phyloP scores from a whole-genome alignment of 306 rosid genomes.

The Acacia melanoxylon region DNA sequence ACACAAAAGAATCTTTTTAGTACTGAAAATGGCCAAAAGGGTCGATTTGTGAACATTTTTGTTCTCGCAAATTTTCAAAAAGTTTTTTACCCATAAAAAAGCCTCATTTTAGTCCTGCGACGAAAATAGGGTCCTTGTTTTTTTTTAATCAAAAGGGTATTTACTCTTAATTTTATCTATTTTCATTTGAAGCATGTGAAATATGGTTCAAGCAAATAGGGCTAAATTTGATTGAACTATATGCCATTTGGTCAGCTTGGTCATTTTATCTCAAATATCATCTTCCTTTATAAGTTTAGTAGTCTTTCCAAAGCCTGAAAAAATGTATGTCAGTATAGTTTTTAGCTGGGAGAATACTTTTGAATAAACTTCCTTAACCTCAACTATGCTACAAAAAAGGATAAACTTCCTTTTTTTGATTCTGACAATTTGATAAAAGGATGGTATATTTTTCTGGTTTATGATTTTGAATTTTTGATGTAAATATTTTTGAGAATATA shows the following conservation, averaged over 20 bases:
- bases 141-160: no score
- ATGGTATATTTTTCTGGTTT: background rate
- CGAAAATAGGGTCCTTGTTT: no score
- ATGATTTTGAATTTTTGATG: background rate
- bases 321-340: background rate
- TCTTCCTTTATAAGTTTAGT: background rate
- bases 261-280: background rate
- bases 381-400: background rate
- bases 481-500: no score
- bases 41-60: no score
- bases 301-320: background rate
- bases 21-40: no score
- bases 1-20: no score
- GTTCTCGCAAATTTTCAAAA: no score
- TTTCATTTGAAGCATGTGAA: background rate
- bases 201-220: background rate
- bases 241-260: background rate
- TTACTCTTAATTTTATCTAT: no score
- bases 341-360: background rate
- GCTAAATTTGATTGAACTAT: background rate
- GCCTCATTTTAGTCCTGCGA: no score
- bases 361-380: background rate
- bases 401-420: no score
- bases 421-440: background rate
- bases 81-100: no score